phyloP scores from a whole-genome alignment of 257 asterid genomes.

The Solanum ahanhuiri region DNA sequence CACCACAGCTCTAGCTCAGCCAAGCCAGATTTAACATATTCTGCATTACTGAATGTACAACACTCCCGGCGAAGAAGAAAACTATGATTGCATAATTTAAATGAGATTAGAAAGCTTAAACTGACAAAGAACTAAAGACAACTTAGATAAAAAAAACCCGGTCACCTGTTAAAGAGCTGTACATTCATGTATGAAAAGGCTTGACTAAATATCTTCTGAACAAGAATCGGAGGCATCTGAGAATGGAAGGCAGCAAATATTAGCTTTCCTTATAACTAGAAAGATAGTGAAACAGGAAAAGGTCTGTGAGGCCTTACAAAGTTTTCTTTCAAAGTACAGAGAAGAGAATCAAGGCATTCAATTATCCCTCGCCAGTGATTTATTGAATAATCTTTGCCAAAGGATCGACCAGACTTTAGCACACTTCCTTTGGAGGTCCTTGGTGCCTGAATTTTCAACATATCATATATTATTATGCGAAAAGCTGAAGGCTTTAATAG shows the following conservation, averaged over 20 bases:
- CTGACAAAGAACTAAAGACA: neutral
- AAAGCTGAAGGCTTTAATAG: neutral
- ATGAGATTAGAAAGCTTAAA: neutral
- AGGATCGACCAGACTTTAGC: constrained; percentile 83
- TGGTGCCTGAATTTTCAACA: constrained; percentile 57
- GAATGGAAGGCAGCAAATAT: constrained; percentile 2
- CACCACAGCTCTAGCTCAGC: constrained; percentile 96
- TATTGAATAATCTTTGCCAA: constrained; percentile 56
- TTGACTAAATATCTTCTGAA: constrained; percentile 80
- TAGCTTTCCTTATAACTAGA: neutral
- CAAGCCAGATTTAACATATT: constrained; percentile 85
- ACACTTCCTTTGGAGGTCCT: constrained; percentile 72
- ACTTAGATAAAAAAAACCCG: neutral
- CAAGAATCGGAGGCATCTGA: constrained; percentile 85
- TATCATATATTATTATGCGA: neutral
- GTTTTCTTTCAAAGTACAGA: constrained; percentile 69
- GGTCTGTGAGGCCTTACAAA: constrained; percentile 38
- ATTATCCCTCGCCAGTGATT: constrained; percentile 84
- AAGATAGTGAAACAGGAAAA: neutral
- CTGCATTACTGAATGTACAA: constrained; percentile 92
- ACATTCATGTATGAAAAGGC: constrained; percentile 72
- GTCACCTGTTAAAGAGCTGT: constrained; percentile 84
- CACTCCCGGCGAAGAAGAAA: constrained; percentile 84
- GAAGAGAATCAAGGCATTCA: constrained; percentile 83
- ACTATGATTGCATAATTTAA: neutral